These are phyloP conservation scores for Lasiodiplodia sp. DNA, from an alignment of 2,329 filamentous ascomycete genomes.

Conservation along the genomic window DNA sequence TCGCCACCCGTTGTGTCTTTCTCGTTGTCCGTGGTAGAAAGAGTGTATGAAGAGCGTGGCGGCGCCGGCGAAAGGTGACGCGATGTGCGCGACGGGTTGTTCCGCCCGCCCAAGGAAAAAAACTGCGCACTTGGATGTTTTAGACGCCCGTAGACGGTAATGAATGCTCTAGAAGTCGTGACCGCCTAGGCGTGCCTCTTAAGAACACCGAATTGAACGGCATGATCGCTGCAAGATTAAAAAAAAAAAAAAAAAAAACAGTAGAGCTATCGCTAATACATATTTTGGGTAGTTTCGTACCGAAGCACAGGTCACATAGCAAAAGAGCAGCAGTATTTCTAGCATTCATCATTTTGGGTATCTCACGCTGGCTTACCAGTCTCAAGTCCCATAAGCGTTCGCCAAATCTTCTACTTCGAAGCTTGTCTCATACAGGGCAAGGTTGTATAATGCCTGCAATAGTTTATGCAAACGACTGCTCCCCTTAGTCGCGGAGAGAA, in stretches of 20 bases:
- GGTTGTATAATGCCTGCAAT: background rate
- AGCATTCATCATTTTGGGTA: conserved; percentile 19
- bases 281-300: background rate
- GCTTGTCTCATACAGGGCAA: background rate
- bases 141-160: background rate
- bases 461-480: background rate
- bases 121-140: background rate
- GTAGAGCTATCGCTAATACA: background rate
- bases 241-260: background rate
- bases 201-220: background rate
- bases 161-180: background rate
- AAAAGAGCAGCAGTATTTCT: background rate
- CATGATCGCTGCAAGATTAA: background rate
- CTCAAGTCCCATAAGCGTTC: background rate
- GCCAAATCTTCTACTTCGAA: background rate
- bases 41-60: background rate
- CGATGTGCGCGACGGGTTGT: conserved; percentile 14
- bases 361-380: conserved; percentile 5
- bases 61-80: background rate
- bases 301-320: background rate
- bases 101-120: conserved; percentile 1
- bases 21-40: background rate
- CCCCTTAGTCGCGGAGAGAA: background rate
- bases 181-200: background rate
- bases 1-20: background rate